Percentiles rank a stretch among this genome's conserved stretches.
Evolutionary conservation across 106 monocot species (phyloP).

Genomic region (Apostasia shenzhenica): DNA sequence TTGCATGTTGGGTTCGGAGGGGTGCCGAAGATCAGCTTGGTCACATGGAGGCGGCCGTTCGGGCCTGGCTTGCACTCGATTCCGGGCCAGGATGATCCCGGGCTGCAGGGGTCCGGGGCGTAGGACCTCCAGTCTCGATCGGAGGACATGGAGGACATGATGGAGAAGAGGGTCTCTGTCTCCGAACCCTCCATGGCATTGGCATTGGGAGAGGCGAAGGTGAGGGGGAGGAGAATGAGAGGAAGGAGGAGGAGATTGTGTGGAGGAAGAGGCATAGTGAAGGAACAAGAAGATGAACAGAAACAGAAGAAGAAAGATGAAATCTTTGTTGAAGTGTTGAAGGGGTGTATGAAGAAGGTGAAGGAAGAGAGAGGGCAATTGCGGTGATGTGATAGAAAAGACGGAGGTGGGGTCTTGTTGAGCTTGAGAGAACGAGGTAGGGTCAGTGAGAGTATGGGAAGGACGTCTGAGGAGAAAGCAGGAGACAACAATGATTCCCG

Average conservation of each 20-base stretch:
- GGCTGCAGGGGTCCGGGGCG: conserved; percentile 60
- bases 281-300: neutral
- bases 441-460: conserved; percentile 1
- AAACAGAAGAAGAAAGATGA: conserved; percentile 3
- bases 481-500: neutral
- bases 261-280: conserved; percentile 4
- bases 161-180: conserved; percentile 61
- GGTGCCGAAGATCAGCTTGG: conserved; percentile 60
- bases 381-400: conserved; percentile 12
- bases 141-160: conserved; percentile 78
- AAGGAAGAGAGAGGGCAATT: neutral
- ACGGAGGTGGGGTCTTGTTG: conserved; percentile 3
- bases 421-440: neutral
- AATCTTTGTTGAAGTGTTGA: neutral
- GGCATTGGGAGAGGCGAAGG: neutral
- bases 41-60: conserved; percentile 56
- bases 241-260: conserved; percentile 2
- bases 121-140: conserved; percentile 70
- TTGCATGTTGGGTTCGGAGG: conserved; percentile 63
- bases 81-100: conserved; percentile 66
- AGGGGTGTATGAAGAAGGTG: neutral
- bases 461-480: neutral
- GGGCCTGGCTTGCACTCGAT: conserved; percentile 53
- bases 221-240: conserved; percentile 5
- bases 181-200: conserved; percentile 35